Conservation (phyloP, 192 early-diverging fungal species). For the Phycomyces nitens region DNA sequence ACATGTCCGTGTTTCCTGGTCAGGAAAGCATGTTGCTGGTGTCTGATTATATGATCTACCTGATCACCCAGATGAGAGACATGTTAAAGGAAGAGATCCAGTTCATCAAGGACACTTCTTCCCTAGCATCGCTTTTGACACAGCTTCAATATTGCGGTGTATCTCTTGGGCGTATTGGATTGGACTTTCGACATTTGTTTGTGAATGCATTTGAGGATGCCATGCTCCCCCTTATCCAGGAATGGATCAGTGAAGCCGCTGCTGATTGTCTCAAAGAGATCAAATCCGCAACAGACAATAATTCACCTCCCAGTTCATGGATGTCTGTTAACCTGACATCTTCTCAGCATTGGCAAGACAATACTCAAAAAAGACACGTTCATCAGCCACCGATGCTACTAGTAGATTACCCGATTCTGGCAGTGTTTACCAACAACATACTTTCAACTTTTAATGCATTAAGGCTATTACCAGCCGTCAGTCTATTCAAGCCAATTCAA, state of each 20-base stretch:
- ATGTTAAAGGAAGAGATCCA: constrained; percentile 46
- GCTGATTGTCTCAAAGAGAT: constrained; percentile 43
- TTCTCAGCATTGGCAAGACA: not conserved
- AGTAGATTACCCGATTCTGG: constrained; percentile 63
- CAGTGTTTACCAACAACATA: constrained; percentile 62
- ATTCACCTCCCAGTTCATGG: constrained; percentile 41
- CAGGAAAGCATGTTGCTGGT: constrained; percentile 43
- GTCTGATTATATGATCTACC: constrained; percentile 59
- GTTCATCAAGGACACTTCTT: constrained; percentile 57
- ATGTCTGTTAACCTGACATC: constrained; percentile 30
- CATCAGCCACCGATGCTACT: constrained; percentile 48
- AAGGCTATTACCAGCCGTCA: constrained; percentile 51
- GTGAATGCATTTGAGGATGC: constrained; percentile 60
- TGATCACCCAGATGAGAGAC: constrained; percentile 40
- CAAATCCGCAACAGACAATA: constrained; percentile 32
- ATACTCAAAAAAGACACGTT: not conserved
- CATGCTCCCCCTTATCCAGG: constrained; percentile 49
- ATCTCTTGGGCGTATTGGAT: constrained; percentile 72
- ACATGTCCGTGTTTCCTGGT: constrained; percentile 66
- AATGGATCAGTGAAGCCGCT: constrained; percentile 46
- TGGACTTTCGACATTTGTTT: constrained; percentile 68
- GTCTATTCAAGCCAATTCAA: constrained; percentile 24
- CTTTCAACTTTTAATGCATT: constrained; percentile 62
- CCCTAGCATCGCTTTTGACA: constrained; percentile 58
- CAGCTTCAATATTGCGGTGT: constrained; percentile 83